phyloP scores from a whole-genome alignment of 2,329 filamentous ascomycete genomes.

The Sporothrix luriei region DNA sequence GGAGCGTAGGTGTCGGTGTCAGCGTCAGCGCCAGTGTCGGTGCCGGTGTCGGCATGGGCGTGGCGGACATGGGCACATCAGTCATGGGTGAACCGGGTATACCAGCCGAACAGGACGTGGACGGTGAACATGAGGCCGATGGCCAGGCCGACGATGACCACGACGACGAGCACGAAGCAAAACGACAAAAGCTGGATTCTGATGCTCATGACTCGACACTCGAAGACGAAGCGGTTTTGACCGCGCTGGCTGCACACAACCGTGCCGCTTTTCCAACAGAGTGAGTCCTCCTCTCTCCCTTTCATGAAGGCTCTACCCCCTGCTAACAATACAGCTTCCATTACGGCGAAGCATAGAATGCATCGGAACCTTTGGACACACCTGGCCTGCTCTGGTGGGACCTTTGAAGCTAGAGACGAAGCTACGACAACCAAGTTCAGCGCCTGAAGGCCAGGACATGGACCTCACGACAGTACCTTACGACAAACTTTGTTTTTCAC shows the following conservation, averaged over 20 bases:
- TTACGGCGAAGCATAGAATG: slow-evolving; percentile 32
- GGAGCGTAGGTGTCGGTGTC: neutral
- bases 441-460: neutral
- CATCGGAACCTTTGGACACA: neutral
- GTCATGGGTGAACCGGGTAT: neutral
- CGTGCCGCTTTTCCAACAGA: slow-evolving; percentile 49
- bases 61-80: neutral
- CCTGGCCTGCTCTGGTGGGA: neutral
- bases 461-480: neutral
- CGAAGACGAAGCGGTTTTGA: slow-evolving; percentile 54
- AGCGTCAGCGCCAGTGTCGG: slow-evolving; percentile 1
- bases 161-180: slow-evolving; percentile 45
- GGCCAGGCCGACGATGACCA: slow-evolving; percentile 27
- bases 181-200: slow-evolving; percentile 47
- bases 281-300: slow-evolving; percentile 43
- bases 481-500: neutral
- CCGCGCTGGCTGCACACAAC: slow-evolving; percentile 51
- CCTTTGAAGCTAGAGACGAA: neutral
- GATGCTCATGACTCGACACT: slow-evolving; percentile 42
- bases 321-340: slow-evolving; percentile 22
- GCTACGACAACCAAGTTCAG: neutral
- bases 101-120: slow-evolving; percentile 4
- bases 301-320: neutral
- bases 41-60: slow-evolving; percentile 37
- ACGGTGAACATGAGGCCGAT: slow-evolving; percentile 37